phyloP scores from a whole-genome alignment of 805 yeast species.

The Candida xiaguanensis region DNA sequence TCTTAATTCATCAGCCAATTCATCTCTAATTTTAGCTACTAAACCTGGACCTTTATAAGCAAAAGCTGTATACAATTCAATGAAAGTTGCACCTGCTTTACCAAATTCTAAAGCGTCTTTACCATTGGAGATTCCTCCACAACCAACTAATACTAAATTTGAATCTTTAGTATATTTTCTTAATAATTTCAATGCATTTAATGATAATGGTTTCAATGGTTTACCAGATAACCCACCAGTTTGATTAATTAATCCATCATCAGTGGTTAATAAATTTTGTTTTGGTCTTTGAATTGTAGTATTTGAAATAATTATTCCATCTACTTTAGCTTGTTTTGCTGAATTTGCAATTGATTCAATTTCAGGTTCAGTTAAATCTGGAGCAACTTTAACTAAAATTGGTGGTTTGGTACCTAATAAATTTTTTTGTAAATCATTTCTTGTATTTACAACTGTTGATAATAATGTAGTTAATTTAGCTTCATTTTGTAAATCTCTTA shows the following conservation, averaged over 20 bases:
- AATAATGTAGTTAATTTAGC: constrained; percentile 66
- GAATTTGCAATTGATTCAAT: constrained; percentile 78
- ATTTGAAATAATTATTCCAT: constrained; percentile 89
- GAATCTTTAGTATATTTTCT: constrained; percentile 75
- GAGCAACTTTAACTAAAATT: constrained; percentile 86
- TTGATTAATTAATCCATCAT: constrained; percentile 43
- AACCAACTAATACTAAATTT: constrained; percentile 75
- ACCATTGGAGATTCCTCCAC: constrained; percentile 91
- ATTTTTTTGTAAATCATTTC: constrained; percentile 48
- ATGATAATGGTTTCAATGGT: constrained; percentile 78
- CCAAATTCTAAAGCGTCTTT: constrained; percentile 89
- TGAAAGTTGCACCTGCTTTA: constrained; percentile 88
- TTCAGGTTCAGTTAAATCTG: constrained; percentile 81
- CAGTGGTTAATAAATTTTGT: constrained; percentile 47
- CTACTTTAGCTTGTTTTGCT: constrained; percentile 72
- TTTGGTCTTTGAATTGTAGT: constrained; percentile 85
- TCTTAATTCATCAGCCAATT: constrained; percentile 45
- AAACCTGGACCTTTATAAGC: constrained; percentile 93
- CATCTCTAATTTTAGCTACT: constrained; percentile 44
- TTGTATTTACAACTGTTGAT: constrained; percentile 60
- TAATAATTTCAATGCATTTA: constrained; percentile 66
- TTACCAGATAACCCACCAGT: constrained; percentile 91
- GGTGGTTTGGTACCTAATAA: constrained; percentile 60
- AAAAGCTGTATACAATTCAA: constrained; percentile 83
- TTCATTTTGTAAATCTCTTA: constrained; percentile 81